A percentile compares a stretch with the other conserved stretches of the same genome.
Conservation (phyloP, 768 basidiomycete genomes). For the Xerocomellus intermedius region DNA sequence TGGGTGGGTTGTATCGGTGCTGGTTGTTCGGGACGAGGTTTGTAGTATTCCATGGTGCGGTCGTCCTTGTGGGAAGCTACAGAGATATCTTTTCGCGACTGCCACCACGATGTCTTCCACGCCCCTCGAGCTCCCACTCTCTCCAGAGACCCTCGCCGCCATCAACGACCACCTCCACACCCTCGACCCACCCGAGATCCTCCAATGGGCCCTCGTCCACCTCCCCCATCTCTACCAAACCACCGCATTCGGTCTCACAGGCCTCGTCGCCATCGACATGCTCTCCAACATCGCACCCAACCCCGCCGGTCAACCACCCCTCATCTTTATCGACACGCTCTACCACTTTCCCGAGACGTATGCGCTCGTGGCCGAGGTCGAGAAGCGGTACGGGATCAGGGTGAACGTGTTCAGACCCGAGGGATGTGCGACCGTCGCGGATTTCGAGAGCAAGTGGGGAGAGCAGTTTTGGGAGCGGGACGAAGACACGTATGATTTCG, state of each 20-base stretch:
- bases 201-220: conserved; percentile 79
- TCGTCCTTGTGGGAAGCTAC: no score
- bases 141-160: conserved; percentile 52
- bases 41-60: conserved; percentile 32
- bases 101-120: conserved; percentile 25
- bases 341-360: conserved; percentile 96
- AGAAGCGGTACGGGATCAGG: conserved; percentile 65
- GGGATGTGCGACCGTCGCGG: conserved; percentile 59
- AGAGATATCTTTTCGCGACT: no score
- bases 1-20: conserved; percentile 15
- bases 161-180: conserved; percentile 75
- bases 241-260: conserved; percentile 95
- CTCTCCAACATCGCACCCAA: conserved; percentile 71
- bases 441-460: conserved; percentile 82
- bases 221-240: conserved; percentile 87
- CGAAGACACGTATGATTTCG: conserved; percentile 86
- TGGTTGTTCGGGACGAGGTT: conserved; percentile 25
- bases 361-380: conserved; percentile 81
- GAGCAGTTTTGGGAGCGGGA: conserved; percentile 83
- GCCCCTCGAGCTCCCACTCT: conserved; percentile 57
- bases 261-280: conserved; percentile 93
- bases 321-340: conserved; percentile 96
- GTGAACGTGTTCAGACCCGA: conserved; percentile 80
- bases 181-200: conserved; percentile 79
- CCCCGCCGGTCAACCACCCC: conserved; percentile 55